Evolutionary conservation across 345 rosid species (phyloP).

Genomic region (Melastoma malabathricum): DNA sequence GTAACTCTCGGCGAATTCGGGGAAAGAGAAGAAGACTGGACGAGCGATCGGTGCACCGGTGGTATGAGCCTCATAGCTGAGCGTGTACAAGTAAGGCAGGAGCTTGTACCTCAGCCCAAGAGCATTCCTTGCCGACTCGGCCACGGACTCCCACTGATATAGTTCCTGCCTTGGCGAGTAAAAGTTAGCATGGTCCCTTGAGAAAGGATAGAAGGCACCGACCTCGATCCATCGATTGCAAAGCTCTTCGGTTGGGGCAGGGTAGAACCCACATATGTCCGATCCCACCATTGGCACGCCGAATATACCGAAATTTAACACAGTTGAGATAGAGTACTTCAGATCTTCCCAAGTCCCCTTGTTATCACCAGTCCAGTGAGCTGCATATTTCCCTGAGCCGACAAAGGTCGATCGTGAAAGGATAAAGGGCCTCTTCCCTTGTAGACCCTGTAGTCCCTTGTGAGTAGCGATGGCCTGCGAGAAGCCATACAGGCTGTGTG

Average conservation of each 20-base stretch:
- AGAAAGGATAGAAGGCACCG: constrained; percentile 89
- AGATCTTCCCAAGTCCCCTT: constrained; percentile 88
- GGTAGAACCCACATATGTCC: constrained; percentile 92
- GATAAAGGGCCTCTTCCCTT: constrained; percentile 89
- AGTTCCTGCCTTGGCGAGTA: constrained; percentile 96
- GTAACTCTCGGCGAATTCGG: constrained; percentile 45
- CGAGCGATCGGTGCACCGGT: constrained; percentile 82
- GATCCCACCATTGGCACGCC: constrained; percentile 98
- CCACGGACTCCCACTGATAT: constrained; percentile 82
- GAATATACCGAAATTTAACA: constrained; percentile 85
- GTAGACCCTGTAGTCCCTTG: constrained; percentile 54
- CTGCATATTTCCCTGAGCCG: constrained; percentile 83
- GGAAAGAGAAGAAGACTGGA: constrained; percentile 97
- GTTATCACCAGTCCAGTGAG: constrained; percentile 98
- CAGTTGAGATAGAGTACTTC: constrained; percentile 71
- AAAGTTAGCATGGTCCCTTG: constrained; percentile 87
- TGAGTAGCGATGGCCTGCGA: constrained; percentile 83
- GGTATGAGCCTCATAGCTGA: constrained; percentile 61
- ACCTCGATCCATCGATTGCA: constrained; percentile 98
- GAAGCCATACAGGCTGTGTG: constrained; percentile 87
- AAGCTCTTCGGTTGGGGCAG: constrained; percentile 82
- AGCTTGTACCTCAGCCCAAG: constrained; percentile 88
- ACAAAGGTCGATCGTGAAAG: constrained; percentile 74
- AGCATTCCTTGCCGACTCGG: constrained; percentile 79
- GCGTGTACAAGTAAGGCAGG: constrained; percentile 76